These are phyloP conservation scores for Penicillium crystallinum DNA, from an alignment of 495 filamentous ascomycete species.

Conservation along the genomic window DNA sequence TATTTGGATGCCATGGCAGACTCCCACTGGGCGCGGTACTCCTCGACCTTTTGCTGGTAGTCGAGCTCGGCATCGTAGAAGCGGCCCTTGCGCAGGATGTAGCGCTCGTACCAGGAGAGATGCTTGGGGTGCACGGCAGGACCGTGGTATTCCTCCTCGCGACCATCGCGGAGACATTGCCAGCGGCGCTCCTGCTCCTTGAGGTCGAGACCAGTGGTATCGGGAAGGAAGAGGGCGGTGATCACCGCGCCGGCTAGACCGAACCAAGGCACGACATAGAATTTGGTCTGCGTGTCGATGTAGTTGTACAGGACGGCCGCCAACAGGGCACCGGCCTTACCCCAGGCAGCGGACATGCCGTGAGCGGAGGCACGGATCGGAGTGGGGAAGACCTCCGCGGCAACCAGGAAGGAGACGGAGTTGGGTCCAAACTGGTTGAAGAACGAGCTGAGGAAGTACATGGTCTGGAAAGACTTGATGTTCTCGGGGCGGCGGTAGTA, in stretches of 20 bases:
- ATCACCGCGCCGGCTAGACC: constrained; percentile 74
- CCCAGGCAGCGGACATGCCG: constrained; percentile 78
- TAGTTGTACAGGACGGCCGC: constrained; percentile 85
- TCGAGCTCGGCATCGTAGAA: constrained; percentile 74
- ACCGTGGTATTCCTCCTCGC: constrained; percentile 76
- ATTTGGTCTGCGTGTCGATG: constrained; percentile 69
- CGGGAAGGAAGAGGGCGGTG: constrained; percentile 76
- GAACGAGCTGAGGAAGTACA: constrained; percentile 88
- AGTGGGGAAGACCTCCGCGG: constrained; percentile 86
- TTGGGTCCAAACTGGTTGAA: constrained; percentile 98
- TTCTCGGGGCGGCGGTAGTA: constrained; percentile 63
- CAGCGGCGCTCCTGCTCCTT: constrained; percentile 92
- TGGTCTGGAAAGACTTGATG: constrained; percentile 79
- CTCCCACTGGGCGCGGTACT: constrained; percentile 68
- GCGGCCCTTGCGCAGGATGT: constrained; percentile 59
- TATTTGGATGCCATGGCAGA: constrained; percentile 42
- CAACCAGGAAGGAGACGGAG: constrained; percentile 84
- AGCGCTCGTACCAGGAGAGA: constrained; percentile 74
- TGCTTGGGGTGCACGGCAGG: constrained; percentile 83
- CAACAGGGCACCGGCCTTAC: constrained; percentile 79
- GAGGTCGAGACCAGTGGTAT: constrained; percentile 87
- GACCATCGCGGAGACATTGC: constrained; percentile 69
- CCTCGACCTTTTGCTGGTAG: constrained; percentile 71
- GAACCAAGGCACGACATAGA: constrained; percentile 90
- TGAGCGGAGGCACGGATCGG: constrained; percentile 86